Evolutionary conservation across 225 moss, liverwort and hornwort species (phyloP).

Genomic region (Ulota crispa): DNA sequence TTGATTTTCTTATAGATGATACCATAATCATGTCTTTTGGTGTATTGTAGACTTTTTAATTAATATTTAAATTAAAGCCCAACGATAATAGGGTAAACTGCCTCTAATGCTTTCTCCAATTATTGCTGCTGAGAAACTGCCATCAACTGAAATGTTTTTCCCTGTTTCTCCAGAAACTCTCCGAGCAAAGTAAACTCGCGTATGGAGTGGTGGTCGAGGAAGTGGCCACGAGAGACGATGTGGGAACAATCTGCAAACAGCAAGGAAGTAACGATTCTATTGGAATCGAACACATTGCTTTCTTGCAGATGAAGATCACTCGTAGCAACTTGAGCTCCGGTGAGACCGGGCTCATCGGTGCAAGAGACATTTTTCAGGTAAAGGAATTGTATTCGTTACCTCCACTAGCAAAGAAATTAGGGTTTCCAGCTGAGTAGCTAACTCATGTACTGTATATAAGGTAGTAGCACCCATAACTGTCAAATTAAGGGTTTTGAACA

Average conservation of each 20-base stretch:
- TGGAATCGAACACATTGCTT: slow-evolving; percentile 61
- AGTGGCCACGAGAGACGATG: slow-evolving; percentile 59
- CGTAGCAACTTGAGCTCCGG: slow-evolving; percentile 52
- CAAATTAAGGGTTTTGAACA: too few species aligned
- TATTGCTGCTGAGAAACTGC: not conserved
- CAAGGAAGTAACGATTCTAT: slow-evolving; percentile 20
- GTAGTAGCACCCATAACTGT: too few species aligned
- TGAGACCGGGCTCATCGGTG: slow-evolving; percentile 53
- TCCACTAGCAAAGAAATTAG: not conserved
- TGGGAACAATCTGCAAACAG: slow-evolving; percentile 48
- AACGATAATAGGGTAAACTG: too few species aligned
- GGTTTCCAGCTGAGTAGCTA: too few species aligned
- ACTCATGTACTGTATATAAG: too few species aligned
- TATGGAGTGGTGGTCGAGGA: slow-evolving; percentile 67
- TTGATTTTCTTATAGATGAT: too few species aligned
- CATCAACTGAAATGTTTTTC: not conserved
- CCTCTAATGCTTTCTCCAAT: not conserved
- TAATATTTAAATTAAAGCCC: too few species aligned
- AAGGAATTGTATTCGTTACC: not conserved
- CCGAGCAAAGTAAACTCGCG: slow-evolving; percentile 55
- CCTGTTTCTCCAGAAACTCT: slow-evolving; percentile 46
- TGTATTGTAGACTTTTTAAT: too few species aligned
- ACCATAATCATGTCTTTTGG: too few species aligned
- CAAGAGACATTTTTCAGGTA: slow-evolving; percentile 68
- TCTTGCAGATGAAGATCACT: slow-evolving; percentile 66